Conservation (phyloP, 1,284 basidiomycete species). For the Thecaphora frezii region DNA sequence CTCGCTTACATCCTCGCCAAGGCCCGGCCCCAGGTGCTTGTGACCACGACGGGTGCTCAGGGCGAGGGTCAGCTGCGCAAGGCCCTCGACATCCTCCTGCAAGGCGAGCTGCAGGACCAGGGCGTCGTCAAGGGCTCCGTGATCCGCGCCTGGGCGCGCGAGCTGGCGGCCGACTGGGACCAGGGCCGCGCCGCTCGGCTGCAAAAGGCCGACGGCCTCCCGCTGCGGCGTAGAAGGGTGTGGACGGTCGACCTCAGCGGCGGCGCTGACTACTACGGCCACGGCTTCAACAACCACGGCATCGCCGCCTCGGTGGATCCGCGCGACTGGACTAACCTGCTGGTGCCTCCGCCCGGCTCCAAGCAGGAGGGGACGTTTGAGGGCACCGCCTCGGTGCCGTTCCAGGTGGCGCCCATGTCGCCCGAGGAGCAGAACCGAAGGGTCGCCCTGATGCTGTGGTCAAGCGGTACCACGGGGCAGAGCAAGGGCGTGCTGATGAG, state of each 20-base stretch:
- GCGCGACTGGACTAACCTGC: constrained; percentile 41
- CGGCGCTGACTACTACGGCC: constrained; percentile 41
- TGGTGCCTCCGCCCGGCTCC: constrained; percentile 31
- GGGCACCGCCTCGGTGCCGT: constrained; percentile 19
- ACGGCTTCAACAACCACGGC: constrained; percentile 17
- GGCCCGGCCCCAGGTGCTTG: constrained; percentile 55
- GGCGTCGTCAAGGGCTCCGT: constrained; percentile 17
- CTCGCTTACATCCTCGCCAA: constrained; percentile 59
- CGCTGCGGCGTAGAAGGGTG: constrained; percentile 19
- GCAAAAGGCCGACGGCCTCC: constrained; percentile 27
- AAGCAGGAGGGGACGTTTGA: constrained; percentile 30
- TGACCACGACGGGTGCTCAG: constrained; percentile 50
- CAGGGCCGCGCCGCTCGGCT: constrained; percentile 15
- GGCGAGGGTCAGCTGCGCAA: constrained; percentile 44
- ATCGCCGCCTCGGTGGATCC: constrained; percentile 34
- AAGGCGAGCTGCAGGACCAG: constrained; percentile 25
- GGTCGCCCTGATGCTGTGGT: constrained; percentile 57
- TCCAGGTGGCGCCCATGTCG: constrained; percentile 19
- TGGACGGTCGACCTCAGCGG: constrained; percentile 37
- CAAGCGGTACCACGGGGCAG: constrained; percentile 59
- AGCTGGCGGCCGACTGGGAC: constrained; percentile 40
- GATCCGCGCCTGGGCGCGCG: constrained; percentile 24
- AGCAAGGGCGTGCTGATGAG: constrained; percentile 59
- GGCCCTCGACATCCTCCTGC: constrained; percentile 34
- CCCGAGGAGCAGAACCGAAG: constrained; percentile 30